Base-by-base conservation (phyloP, 441 rosid species). In the Jatropha multifida region DNA sequence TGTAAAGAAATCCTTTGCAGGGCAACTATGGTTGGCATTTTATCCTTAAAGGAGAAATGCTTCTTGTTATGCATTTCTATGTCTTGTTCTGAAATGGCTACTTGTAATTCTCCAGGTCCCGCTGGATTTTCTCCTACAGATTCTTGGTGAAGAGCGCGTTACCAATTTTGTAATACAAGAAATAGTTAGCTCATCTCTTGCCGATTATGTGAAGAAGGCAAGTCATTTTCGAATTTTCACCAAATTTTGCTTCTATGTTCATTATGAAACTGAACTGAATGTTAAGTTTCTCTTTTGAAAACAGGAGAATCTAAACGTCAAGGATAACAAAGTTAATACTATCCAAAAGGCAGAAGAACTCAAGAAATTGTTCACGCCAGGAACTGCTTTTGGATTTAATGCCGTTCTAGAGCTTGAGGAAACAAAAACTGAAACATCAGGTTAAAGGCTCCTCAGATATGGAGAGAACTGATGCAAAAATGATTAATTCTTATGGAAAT, bases 81-180 rank as follows among this genome's bases (percentile, higher is more conserved):
- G 4, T 15, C 73, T 70, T 27, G 65, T 41, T 49, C 55, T 59
- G 20, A 14, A 37, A 46, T 65, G 5, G 51, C 3, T 8, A 7
- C 48, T 42, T 27, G 61, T 76, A 38, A 78, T 48, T 78, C 69
- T 23, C 41, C 79, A 88, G 90, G 88, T 88, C 13, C 92, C 94
- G 2, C 80, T 61, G 80, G 78, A 70, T n/a, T 82, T 90, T 82
- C 88, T 90, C 67, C 74, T 87, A 41, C 85, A 86, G 78, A 72
- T 77, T 32, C 85, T 90, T n/a, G 92, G 92, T 7, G 81, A 87
- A 82, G 88, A 86, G 8, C 84, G 84, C 0, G 91, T 88, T 44
- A 90, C 85, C 59, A 86, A 86, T 51, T 90, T 90, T 81, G 89
- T 87, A 41, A 80, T 88, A 38, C 84, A 85, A 80, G 90, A 90